Conservation (phyloP, 2,329 filamentous ascomycete genomes). For the Calonectria pteridis region DNA sequence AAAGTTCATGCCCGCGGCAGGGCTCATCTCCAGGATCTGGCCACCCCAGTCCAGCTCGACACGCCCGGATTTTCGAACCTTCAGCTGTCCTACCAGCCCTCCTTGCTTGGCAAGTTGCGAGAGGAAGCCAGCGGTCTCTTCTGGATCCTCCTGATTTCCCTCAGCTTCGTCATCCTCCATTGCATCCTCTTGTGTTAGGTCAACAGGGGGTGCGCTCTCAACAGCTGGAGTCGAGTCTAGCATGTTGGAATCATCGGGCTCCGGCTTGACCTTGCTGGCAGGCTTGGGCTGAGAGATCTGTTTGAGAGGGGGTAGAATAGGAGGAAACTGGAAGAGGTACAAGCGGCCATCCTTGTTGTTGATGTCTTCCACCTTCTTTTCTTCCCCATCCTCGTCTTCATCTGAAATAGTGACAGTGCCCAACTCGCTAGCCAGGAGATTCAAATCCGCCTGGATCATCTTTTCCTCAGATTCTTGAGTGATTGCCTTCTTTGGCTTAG, state of each 20-base stretch:
- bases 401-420: slow-evolving; percentile 52
- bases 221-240: slow-evolving; percentile 48
- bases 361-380: slow-evolving; percentile 44
- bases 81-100: slow-evolving; percentile 71
- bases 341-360: slow-evolving; percentile 66
- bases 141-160: slow-evolving; percentile 46
- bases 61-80: slow-evolving; percentile 72
- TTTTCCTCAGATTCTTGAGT: slow-evolving; percentile 55
- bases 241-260: slow-evolving; percentile 55
- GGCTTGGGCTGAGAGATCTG: slow-evolving; percentile 42
- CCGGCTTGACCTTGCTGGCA: slow-evolving; percentile 55
- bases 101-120: slow-evolving; percentile 60
- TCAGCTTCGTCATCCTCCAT: slow-evolving; percentile 18
- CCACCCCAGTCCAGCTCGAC: slow-evolving; percentile 75
- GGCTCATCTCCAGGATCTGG: slow-evolving; percentile 63
- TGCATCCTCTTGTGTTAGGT: slow-evolving; percentile 56
- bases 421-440: slow-evolving; percentile 58
- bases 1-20: slow-evolving; percentile 67
- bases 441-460: slow-evolving; percentile 55
- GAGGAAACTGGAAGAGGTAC: slow-evolving; percentile 75
- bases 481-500: slow-evolving; percentile 45
- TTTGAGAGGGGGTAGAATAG: slow-evolving; percentile 69
- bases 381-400: slow-evolving; percentile 45
- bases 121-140: slow-evolving; percentile 50
- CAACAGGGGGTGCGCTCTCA: slow-evolving; percentile 49